These are phyloP conservation scores for Phytophthora nicotianae DNA, from an alignment of 352 stramenopile species.

Conservation along the genomic window DNA sequence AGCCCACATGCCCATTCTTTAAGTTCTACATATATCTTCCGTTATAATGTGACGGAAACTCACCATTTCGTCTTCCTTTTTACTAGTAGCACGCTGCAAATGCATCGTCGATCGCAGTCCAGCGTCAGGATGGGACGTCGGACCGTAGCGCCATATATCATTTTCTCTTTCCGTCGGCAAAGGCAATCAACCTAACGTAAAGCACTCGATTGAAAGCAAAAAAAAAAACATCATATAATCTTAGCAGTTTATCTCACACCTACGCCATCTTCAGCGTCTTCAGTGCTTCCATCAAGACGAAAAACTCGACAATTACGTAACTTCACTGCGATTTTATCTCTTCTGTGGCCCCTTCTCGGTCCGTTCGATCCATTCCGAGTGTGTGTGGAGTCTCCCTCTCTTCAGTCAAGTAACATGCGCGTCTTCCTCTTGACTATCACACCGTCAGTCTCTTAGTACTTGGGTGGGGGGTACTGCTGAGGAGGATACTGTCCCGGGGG, in stretches of 20 bases:
- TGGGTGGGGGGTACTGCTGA: constrained; percentile 19
- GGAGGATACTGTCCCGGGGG: constrained; percentile 14
- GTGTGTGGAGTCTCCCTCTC: background rate
- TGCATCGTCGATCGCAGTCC: too few species aligned
- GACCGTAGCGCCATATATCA: too few species aligned
- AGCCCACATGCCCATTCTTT: too few species aligned
- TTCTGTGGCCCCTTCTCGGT: constrained; percentile 12
- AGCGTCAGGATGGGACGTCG: too few species aligned
- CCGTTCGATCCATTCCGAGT: constrained; percentile 39
- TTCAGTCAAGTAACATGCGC: constrained; percentile 6
- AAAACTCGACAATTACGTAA: constrained; percentile 23
- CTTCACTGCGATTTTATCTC: constrained; percentile 21
- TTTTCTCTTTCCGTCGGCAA: too few species aligned
- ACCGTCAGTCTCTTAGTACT: constrained; percentile 15
- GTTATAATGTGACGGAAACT: too few species aligned
- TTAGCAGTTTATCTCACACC: constrained; percentile 30
- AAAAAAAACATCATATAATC: constrained; percentile 26
- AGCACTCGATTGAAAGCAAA: background rate
- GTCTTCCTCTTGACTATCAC: constrained; percentile 1
- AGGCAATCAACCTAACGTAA: too few species aligned
- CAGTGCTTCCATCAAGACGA: constrained; percentile 17
- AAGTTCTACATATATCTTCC: too few species aligned
- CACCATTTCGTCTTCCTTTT: too few species aligned
- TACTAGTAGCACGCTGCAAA: too few species aligned
- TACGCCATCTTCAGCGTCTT: constrained; percentile 17